Evolutionary conservation across 2,329 filamentous ascomycete genomes (phyloP).

Genomic region (Domatiomyces catenatus): DNA sequence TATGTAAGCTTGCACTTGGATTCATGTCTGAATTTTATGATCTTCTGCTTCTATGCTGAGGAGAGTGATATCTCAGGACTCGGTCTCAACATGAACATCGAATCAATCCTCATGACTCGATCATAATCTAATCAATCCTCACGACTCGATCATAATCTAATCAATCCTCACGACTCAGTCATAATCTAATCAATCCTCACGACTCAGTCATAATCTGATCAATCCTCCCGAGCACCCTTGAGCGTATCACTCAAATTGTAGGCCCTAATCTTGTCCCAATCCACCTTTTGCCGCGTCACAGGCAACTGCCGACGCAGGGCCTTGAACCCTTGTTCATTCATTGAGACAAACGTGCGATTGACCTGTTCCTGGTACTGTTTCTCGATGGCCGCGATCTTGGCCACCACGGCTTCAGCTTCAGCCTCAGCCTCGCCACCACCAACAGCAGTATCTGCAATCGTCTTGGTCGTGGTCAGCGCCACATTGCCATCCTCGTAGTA

Average conservation of each 20-base stretch:
- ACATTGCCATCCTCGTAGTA: slow-evolving; percentile 99
- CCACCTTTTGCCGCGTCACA: slow-evolving; percentile 94
- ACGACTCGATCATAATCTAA: no score
- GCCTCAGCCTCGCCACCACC: slow-evolving; percentile 35
- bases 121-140: no score
- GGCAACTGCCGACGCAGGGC: slow-evolving; percentile 78
- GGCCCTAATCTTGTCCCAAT: slow-evolving; percentile 95
- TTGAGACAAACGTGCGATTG: slow-evolving; percentile 70
- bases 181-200: no score
- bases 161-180: no score
- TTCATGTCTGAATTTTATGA: not conserved
- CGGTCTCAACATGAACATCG: no score
- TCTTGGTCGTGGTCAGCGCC: slow-evolving; percentile 74
- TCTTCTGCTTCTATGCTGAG: not conserved
- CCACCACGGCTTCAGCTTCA: slow-evolving; percentile 51
- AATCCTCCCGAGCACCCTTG: slow-evolving; percentile 49
- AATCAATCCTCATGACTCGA: no score
- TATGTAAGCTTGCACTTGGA: no score
- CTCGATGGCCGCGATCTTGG: slow-evolving; percentile 64
- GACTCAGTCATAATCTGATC: no score
- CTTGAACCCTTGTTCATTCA: slow-evolving; percentile 95
- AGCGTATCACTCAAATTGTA: slow-evolving; percentile 55
- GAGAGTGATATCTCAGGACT: no score
- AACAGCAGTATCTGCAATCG: slow-evolving; percentile 7
- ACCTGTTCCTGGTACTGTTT: slow-evolving; percentile 93